phyloP scores from a whole-genome alignment of 2,329 filamentous ascomycete genomes.

The Hypomyces rosellus region DNA sequence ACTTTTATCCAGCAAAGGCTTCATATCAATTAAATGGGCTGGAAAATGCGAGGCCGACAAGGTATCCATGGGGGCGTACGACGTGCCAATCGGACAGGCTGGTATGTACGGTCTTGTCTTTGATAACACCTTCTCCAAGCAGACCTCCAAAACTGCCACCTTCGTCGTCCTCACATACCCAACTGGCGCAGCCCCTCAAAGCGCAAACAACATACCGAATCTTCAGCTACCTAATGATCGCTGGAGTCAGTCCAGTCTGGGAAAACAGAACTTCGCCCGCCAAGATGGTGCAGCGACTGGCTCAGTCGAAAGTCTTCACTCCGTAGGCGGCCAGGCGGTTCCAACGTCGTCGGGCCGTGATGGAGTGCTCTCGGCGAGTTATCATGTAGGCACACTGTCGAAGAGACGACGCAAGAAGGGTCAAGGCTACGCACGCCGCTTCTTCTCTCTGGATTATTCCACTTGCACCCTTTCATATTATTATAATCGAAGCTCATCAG shows the following conservation, averaged over 20 bases:
- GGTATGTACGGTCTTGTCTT: constrained; percentile 97
- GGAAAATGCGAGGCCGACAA: constrained; percentile 97
- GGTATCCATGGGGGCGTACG: constrained; percentile 83
- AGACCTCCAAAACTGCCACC: constrained; percentile 87
- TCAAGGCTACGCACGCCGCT: constrained; percentile 86
- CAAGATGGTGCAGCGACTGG: constrained; percentile 41
- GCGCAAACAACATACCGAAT: constrained; percentile 62
- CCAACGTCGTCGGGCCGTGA: constrained; percentile 50
- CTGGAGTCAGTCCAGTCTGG: constrained; percentile 46
- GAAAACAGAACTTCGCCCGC: constrained; percentile 40
- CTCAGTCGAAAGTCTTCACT: constrained; percentile 55
- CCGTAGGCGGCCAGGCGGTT: constrained; percentile 34
- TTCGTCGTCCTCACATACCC: constrained; percentile 94
- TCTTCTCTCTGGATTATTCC: constrained; percentile 93
- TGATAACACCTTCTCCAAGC: constrained; percentile 98
- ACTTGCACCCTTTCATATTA: constrained; percentile 96
- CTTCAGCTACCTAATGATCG: constrained; percentile 36
- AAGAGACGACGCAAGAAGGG: constrained; percentile 91
- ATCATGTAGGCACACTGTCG: constrained; percentile 77
- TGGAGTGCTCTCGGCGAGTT: constrained; percentile 40
- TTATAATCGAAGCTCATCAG: constrained; percentile 87
- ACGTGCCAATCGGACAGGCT: constrained; percentile 65
- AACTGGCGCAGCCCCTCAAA: constrained; percentile 70
- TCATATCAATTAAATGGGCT: constrained; percentile 72
- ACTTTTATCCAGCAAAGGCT: constrained; percentile 58